These are phyloP conservation scores for Calonectria naviculata DNA, from an alignment of 2,329 filamentous ascomycete species.

Conservation along the genomic window DNA sequence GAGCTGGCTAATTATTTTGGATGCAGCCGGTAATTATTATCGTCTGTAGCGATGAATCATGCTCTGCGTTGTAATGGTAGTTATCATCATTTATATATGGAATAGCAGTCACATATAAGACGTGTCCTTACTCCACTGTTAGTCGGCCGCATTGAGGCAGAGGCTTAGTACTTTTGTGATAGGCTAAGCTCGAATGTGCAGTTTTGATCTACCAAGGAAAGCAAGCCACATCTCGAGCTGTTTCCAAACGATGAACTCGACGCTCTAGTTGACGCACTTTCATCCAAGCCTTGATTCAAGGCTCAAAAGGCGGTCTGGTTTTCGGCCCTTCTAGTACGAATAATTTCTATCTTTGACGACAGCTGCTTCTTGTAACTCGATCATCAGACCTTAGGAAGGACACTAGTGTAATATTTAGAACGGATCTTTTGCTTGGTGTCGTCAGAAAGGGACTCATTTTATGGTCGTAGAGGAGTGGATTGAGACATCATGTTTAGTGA, in stretches of 20 bases:
- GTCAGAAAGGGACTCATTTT: too few relatives aligned
- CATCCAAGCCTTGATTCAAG: not conserved
- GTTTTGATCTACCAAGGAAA: not conserved
- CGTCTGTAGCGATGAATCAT: not conserved
- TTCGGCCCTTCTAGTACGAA: not conserved
- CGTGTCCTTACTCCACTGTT: not conserved
- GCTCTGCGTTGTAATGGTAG: not conserved
- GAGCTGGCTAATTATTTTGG: not conserved
- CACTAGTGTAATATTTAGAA: not conserved
- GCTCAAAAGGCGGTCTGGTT: not conserved
- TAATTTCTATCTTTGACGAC: not conserved
- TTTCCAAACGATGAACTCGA: too few relatives aligned
- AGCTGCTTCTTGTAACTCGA: not conserved
- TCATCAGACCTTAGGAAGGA: not conserved
- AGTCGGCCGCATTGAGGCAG: not conserved
- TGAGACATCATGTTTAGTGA: too few relatives aligned
- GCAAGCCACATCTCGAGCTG: not conserved
- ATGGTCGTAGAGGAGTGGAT: too few relatives aligned
- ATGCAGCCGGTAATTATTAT: not conserved
- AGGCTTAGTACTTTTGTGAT: not conserved
- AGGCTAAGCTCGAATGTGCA: not conserved
- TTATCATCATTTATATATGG: not conserved
- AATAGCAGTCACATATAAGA: not conserved
- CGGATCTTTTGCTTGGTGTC: not conserved
- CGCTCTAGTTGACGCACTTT: not conserved